Conservation (phyloP, 495 filamentous ascomycete species). For the Neurospora sp. region DNA sequence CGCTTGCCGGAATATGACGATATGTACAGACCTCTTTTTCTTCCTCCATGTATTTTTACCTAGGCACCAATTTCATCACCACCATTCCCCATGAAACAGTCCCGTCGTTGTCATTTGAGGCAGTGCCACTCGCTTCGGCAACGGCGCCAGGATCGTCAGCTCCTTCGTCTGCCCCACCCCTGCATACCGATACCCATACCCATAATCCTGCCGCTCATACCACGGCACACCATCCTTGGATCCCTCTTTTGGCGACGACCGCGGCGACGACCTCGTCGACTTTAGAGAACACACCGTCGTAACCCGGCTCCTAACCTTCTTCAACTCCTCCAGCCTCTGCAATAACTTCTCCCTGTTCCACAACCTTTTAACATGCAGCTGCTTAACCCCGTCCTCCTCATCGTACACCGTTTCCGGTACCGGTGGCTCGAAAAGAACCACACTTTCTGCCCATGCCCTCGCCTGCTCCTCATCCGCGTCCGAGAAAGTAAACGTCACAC, state of each 20-base stretch:
- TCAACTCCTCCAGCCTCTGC: slow-evolving; percentile 15
- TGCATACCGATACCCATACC: neutral
- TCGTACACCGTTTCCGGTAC: slow-evolving; percentile 1
- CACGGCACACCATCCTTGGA: neutral
- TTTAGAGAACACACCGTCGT: neutral
- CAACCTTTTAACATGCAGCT: slow-evolving; percentile 20
- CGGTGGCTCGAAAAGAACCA: slow-evolving; percentile 17
- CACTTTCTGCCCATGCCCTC: slow-evolving; percentile 15
- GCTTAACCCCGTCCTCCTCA: slow-evolving; percentile 9
- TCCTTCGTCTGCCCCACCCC: neutral
- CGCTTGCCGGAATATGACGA: neutral
- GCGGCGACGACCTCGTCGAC: neutral
- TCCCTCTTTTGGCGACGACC: neutral
- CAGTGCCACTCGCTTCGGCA: neutral
- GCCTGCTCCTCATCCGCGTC: slow-evolving; percentile 11
- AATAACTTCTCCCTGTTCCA: slow-evolving; percentile 18
- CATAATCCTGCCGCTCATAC: neutral
- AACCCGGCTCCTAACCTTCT: neutral
- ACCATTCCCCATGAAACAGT: neutral
- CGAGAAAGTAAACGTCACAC: slow-evolving; percentile 20
- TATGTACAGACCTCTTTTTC: neutral
- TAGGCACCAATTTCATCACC: neutral
- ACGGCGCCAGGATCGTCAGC: slow-evolving; percentile 2
- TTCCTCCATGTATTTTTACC: neutral
- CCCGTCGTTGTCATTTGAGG: neutral